Evolutionary conservation across 2,329 filamentous ascomycete genomes (phyloP).

Genomic region (Kalmusia sp.): DNA sequence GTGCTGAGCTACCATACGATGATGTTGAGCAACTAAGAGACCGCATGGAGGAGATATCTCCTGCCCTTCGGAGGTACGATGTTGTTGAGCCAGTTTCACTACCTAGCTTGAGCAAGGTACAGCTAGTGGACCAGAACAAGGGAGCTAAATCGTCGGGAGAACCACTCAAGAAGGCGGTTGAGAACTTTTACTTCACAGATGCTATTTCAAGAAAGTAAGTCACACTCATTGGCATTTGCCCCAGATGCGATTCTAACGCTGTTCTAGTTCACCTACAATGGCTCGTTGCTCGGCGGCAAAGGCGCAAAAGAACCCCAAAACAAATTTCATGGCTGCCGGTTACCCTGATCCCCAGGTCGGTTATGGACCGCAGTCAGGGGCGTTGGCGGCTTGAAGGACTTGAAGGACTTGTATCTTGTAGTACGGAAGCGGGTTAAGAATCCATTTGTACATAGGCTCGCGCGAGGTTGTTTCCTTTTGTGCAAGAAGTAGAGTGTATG

Average conservation of each 20-base stretch:
- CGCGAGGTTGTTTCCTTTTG: slow-evolving; percentile 24
- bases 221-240: not conserved
- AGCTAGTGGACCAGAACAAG: slow-evolving; percentile 97
- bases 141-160: slow-evolving; percentile 74
- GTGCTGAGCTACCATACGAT: slow-evolving; percentile 86
- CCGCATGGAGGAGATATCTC: slow-evolving; percentile 94
- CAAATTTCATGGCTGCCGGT: slow-evolving; percentile 60
- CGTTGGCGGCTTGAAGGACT: slow-evolving; percentile 19
- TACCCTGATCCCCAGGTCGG: slow-evolving; percentile 50
- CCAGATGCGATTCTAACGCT: slow-evolving; percentile 19
- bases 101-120: slow-evolving; percentile 84
- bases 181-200: slow-evolving; percentile 99
- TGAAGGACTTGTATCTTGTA: slow-evolving; percentile 21
- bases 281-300: slow-evolving; percentile 95
- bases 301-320: slow-evolving; percentile 62
- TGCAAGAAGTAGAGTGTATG: slow-evolving; percentile 30
- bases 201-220: slow-evolving; percentile 91
- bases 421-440: slow-evolving; percentile 15
- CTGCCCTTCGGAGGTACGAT: slow-evolving; percentile 87
- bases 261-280: slow-evolving; percentile 89
- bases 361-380: slow-evolving; percentile 45
- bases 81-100: slow-evolving; percentile 80
- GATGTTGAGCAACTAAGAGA: slow-evolving; percentile 88
- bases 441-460: slow-evolving; percentile 40
- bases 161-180: slow-evolving; percentile 82